Evolutionary conservation across 2,329 filamentous ascomycete species (phyloP).

Genomic region (Ceratocystis smalleyi): DNA sequence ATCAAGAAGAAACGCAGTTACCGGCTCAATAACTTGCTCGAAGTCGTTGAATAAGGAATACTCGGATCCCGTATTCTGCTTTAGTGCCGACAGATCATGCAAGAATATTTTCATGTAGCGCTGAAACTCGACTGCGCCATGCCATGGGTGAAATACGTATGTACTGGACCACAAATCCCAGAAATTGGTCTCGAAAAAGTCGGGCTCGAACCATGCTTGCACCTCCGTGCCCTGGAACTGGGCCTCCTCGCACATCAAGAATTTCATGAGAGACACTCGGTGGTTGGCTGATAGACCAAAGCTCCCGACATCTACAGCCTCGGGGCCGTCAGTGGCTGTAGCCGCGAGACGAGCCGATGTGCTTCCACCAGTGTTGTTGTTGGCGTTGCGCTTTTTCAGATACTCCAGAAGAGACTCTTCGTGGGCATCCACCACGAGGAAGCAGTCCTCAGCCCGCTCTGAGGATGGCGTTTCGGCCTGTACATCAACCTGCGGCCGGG

Average conservation of each 20-base stretch:
- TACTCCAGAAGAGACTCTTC: slow-evolving; percentile 13
- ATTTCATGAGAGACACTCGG: slow-evolving; percentile 20
- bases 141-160: slow-evolving; percentile 26
- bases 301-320: slow-evolving; percentile 8
- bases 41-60: slow-evolving; percentile 23
- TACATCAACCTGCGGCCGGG: background rate
- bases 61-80: slow-evolving; percentile 23
- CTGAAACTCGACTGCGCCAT: slow-evolving; percentile 25
- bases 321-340: slow-evolving; percentile 2
- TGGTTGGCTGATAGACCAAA: slow-evolving; percentile 15
- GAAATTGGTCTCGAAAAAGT: slow-evolving; percentile 26
- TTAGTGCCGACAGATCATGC: slow-evolving; percentile 23
- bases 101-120: slow-evolving; percentile 25
- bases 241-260: slow-evolving; percentile 22
- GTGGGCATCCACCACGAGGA: background rate
- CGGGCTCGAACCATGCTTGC: slow-evolving; percentile 17
- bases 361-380: background rate
- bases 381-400: slow-evolving; percentile 9
- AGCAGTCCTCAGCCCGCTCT: background rate
- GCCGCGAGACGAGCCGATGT: slow-evolving; percentile 11
- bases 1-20: slow-evolving; percentile 22
- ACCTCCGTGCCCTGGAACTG: slow-evolving; percentile 23
- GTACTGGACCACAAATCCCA: slow-evolving; percentile 27
- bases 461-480: background rate
- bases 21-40: slow-evolving; percentile 24